A percentile compares a stretch with the other conserved stretches of the same genome.
phyloP scores from a whole-genome alignment of 805 yeast species.

The Metschnikowia colocasiae region DNA sequence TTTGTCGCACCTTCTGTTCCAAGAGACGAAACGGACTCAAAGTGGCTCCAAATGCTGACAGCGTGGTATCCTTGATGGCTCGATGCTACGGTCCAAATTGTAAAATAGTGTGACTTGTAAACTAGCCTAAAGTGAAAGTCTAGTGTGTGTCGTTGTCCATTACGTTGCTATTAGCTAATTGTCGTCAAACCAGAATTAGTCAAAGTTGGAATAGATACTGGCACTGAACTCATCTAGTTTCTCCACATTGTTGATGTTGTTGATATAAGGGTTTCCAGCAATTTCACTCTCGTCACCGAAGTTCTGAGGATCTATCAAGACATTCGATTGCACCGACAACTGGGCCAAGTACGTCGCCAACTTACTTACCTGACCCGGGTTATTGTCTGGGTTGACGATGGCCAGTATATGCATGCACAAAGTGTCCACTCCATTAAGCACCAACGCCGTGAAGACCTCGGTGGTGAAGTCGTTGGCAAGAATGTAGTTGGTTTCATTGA shows the following conservation, averaged over 20 bases:
- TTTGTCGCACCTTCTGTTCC: conserved; percentile 1
- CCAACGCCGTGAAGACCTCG: conserved; percentile 31
- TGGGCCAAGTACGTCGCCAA: conserved; percentile 71
- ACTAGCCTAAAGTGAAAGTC: neutral
- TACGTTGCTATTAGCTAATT: neutral
- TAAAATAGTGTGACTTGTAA: neutral
- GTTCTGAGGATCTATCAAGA: conserved; percentile 44
- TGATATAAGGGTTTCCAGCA: conserved; percentile 40
- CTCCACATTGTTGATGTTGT: conserved; percentile 38
- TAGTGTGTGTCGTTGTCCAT: neutral
- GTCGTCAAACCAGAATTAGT: conserved; percentile 9
- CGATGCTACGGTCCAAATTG: neutral
- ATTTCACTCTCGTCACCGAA: conserved; percentile 20
- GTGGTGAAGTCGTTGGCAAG: conserved; percentile 31
- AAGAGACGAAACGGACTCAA: neutral
- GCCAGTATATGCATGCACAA: conserved; percentile 32
- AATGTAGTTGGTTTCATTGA: conserved; percentile 45
- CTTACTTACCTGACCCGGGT: conserved; percentile 18
- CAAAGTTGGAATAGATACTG: conserved; percentile 79
- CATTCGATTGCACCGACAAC: conserved; percentile 60
- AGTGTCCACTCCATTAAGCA: conserved; percentile 33
- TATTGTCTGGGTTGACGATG: conserved; percentile 22
- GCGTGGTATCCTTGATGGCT: neutral
- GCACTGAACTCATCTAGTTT: conserved; percentile 88
- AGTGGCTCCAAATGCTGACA: neutral